Evolutionary conservation across 768 basidiomycete genomes (phyloP).

Genomic region (Coprinopsis cinerea): DNA sequence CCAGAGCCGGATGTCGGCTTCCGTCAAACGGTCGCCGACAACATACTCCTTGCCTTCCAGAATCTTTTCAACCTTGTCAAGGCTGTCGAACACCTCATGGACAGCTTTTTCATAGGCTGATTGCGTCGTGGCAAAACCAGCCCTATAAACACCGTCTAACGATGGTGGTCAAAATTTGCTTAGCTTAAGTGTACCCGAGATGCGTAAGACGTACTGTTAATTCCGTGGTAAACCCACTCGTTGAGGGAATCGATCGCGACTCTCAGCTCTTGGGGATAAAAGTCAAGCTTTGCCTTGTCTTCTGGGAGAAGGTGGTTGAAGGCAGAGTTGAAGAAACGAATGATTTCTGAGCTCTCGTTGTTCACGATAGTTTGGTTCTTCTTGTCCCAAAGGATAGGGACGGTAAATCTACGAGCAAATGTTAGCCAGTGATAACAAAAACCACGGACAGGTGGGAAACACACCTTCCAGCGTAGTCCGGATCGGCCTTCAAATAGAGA

Average conservation of each 20-base stretch:
- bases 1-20: constrained; percentile 81
- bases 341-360: constrained; percentile 94
- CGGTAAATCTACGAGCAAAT: constrained; percentile 58
- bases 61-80: constrained; percentile 77
- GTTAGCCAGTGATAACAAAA: neutral
- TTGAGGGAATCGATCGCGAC: constrained; percentile 81
- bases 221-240: constrained; percentile 77
- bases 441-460: neutral
- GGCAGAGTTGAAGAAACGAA: constrained; percentile 84
- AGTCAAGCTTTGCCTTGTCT: constrained; percentile 60
- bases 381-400: constrained; percentile 92
- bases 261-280: constrained; percentile 72
- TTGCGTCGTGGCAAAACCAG: constrained; percentile 82
- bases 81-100: constrained; percentile 61
- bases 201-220: constrained; percentile 59
- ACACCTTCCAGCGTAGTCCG: constrained; percentile 65
- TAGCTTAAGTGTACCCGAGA: neutral
- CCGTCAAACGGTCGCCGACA: constrained; percentile 77
- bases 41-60: constrained; percentile 78
- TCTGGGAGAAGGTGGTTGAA: constrained; percentile 70
- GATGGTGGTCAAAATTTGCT: neutral
- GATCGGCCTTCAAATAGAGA: constrained; percentile 73
- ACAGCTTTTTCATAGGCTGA: constrained; percentile 79
- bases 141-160: constrained; percentile 79
- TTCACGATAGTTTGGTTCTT: constrained; percentile 84